Evolutionary conservation across 371 early-diverging fungal species (phyloP).

Genomic region (Rhizopus arrhizus): DNA sequence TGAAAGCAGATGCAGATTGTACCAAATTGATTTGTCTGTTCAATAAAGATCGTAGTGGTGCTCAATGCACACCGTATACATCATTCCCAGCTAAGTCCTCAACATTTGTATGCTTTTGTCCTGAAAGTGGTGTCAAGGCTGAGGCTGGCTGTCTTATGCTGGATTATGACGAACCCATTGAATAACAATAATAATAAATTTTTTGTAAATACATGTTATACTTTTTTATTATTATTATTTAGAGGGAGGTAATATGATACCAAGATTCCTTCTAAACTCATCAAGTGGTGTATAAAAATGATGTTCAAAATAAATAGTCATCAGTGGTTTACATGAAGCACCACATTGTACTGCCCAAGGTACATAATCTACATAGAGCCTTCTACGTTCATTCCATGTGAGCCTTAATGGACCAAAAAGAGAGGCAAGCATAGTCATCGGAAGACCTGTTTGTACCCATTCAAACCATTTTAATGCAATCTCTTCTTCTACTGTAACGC

Average conservation of each 20-base stretch:
- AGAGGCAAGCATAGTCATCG: constrained; percentile 84
- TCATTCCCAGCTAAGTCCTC: background rate
- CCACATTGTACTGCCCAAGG: constrained; percentile 96
- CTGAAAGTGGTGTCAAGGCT: background rate
- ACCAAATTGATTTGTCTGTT: background rate
- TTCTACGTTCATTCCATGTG: constrained; percentile 56
- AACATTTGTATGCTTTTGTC: background rate
- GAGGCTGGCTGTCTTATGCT: background rate
- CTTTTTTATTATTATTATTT: background rate
- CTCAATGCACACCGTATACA: background rate
- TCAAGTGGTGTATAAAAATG: constrained; percentile 71
- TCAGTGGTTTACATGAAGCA: constrained; percentile 66
- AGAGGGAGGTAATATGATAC: constrained; percentile 52
- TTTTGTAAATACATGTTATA: background rate
- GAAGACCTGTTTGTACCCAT: constrained; percentile 86
- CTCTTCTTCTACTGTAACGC: constrained; percentile 89
- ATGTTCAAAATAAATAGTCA: constrained; percentile 90
- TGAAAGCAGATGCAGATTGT: background rate
- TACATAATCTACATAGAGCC: constrained; percentile 71
- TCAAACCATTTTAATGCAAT: constrained; percentile 95
- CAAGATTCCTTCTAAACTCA: constrained; percentile 68
- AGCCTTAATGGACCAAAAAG: constrained; percentile 81
- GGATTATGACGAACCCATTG: background rate
- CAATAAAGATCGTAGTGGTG: background rate
- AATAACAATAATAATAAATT: background rate